phyloP scores from a whole-genome alignment of 192 early-diverging fungal species.

The Thamnidium elegans region DNA sequence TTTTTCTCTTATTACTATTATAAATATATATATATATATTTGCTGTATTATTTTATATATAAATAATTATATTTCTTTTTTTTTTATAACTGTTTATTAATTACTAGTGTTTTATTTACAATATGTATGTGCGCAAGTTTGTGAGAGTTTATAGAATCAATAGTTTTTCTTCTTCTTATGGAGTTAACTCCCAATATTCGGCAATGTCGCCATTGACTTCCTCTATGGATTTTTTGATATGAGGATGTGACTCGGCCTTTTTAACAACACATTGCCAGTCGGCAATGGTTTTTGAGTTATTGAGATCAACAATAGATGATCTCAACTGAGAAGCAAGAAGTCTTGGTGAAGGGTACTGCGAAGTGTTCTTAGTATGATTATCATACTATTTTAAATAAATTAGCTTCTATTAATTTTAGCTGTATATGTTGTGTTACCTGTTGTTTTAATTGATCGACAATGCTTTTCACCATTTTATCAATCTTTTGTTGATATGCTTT shows the following conservation, averaged over 20 bases:
- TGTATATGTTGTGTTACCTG: conserved; percentile 3
- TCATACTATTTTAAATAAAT: neutral
- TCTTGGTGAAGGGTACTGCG: neutral
- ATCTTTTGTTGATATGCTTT: conserved; percentile 1
- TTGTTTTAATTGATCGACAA: neutral
- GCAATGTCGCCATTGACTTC: conserved; percentile 5
- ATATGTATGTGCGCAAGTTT: neutral
- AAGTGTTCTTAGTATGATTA: neutral
- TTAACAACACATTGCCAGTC: conserved; percentile 1
- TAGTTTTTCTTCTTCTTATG: too few relatives aligned
- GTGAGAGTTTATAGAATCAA: too few relatives aligned
- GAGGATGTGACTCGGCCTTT: neutral
- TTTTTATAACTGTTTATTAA: too few relatives aligned
- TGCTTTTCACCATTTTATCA: neutral
- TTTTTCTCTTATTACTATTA: too few relatives aligned
- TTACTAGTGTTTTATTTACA: too few relatives aligned
- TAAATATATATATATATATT: too few relatives aligned
- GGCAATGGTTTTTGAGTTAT: neutral
- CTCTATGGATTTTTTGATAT: neutral
- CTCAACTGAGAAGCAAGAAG: neutral
- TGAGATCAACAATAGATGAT: neutral
- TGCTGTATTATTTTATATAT: too few relatives aligned
- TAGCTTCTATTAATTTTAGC: neutral
- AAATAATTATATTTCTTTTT: too few relatives aligned
- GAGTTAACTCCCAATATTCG: conserved; percentile 5